Conservation (phyloP, 2,329 filamentous ascomycete genomes). For the Nothomitra cinnamomea region DNA sequence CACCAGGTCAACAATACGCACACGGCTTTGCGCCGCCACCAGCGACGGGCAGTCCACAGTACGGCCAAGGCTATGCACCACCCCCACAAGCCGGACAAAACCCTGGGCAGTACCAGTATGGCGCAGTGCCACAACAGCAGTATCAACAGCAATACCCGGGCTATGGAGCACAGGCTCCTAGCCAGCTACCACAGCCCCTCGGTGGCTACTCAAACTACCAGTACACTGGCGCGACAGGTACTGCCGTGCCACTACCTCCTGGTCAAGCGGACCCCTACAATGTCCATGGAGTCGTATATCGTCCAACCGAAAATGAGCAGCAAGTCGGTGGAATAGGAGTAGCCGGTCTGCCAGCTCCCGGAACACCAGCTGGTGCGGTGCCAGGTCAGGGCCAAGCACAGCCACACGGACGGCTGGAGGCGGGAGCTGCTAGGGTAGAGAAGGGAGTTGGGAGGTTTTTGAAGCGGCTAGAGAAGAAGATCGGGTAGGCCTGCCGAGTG, state of each 20-base stretch:
- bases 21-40: background rate
- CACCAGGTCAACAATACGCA: background rate
- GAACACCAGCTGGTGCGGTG: background rate
- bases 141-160: background rate
- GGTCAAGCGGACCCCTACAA: background rate
- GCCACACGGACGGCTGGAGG: slow-evolving; percentile 4
- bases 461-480: slow-evolving; percentile 7
- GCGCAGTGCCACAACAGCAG: background rate
- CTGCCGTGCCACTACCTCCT: background rate
- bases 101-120: background rate
- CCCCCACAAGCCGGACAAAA: background rate
- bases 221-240: background rate
- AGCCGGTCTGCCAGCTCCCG: background rate
- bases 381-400: background rate
- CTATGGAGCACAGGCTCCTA: background rate
- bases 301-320: background rate
- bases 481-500: background rate
- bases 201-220: background rate
- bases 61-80: background rate
- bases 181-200: slow-evolving; percentile 6
- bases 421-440: slow-evolving; percentile 5
- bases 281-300: slow-evolving; percentile 3
- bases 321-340: background rate
- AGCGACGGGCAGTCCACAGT: background rate
- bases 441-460: slow-evolving; percentile 7